phyloP scores from a whole-genome alignment of 1,139 yeast species.

The Geotrichum histeridarum region DNA sequence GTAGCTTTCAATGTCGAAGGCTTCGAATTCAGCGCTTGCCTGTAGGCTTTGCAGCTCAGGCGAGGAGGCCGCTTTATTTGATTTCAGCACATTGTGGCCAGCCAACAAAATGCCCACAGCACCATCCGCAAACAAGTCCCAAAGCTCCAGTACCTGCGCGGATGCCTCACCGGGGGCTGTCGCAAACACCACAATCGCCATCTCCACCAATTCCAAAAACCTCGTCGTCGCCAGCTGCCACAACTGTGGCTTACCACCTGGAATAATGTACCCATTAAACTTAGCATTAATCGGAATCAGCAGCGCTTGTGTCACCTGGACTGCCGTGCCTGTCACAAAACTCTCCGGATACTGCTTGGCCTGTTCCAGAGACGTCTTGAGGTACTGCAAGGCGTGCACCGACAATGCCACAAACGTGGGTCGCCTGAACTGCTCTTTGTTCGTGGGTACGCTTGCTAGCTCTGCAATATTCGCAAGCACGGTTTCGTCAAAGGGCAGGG shows the following conservation, averaged over 20 bases:
- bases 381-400: conserved; percentile 44
- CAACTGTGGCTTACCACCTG: conserved; percentile 25
- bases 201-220: conserved; percentile 24
- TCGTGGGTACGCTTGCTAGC: not conserved
- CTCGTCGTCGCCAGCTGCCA: conserved; percentile 34
- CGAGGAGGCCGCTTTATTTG: conserved; percentile 22
- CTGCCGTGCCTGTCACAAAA: conserved; percentile 47
- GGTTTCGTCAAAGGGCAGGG: conserved; percentile 29
- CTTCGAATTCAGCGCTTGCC: conserved; percentile 39
- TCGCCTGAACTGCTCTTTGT: conserved; percentile 8
- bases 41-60: conserved; percentile 24
- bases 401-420: conserved; percentile 70
- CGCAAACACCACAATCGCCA: conserved; percentile 18
- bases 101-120: conserved; percentile 41
- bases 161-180: conserved; percentile 25
- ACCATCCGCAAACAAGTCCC: conserved; percentile 46
- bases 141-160: conserved; percentile 23
- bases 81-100: conserved; percentile 4
- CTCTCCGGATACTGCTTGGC: conserved; percentile 35
- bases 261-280: conserved; percentile 21
- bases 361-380: conserved; percentile 39
- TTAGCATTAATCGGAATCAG: conserved; percentile 26
- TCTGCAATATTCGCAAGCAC: conserved; percentile 35
- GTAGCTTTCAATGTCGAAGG: conserved; percentile 48
- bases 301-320: conserved; percentile 29